Evolutionary conservation across 768 basidiomycete genomes (phyloP).

Genomic region (Serendipita sp.): DNA sequence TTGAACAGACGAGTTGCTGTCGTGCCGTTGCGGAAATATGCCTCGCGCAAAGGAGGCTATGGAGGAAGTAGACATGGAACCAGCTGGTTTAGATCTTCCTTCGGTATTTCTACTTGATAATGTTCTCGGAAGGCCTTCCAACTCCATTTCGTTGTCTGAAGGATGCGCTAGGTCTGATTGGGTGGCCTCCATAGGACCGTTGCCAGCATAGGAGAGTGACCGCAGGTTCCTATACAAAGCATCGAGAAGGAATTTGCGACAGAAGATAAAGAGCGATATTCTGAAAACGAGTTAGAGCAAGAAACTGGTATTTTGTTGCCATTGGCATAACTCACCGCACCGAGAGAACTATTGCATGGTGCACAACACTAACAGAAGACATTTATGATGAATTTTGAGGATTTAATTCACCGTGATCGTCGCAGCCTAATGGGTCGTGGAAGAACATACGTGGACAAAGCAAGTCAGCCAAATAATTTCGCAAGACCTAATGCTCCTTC

Average conservation of each 20-base stretch:
- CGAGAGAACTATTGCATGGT: neutral
- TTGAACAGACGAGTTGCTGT: constrained; percentile 25
- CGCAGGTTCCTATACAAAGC: constrained; percentile 45
- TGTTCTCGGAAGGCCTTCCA: constrained; percentile 13
- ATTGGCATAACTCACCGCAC: neutral
- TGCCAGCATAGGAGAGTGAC: constrained; percentile 13
- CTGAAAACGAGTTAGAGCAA: constrained; percentile 19
- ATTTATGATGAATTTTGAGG: neutral
- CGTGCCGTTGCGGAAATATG: constrained; percentile 8
- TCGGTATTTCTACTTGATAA: constrained; percentile 17
- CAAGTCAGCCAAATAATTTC: constrained; percentile 11
- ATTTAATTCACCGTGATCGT: neutral
- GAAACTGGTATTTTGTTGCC: neutral
- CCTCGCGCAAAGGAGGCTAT: constrained; percentile 20
- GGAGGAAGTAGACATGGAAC: constrained; percentile 19
- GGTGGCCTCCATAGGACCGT: constrained; percentile 19
- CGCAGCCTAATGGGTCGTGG: constrained; percentile 37
- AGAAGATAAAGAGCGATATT: constrained; percentile 35
- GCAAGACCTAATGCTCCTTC: constrained; percentile 44
- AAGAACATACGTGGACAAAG: constrained; percentile 66
- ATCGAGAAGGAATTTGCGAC: constrained; percentile 39
- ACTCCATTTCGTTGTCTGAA: constrained; percentile 7
- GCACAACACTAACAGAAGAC: neutral
- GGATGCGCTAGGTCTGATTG: constrained; percentile 13
- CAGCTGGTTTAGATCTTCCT: neutral